A percentile compares a stretch with the other conserved stretches of the same genome.
These are phyloP conservation scores for Cinnamomum micranthum DNA, from an alignment of 164 flowering plant genomes.

Conservation along the genomic window DNA sequence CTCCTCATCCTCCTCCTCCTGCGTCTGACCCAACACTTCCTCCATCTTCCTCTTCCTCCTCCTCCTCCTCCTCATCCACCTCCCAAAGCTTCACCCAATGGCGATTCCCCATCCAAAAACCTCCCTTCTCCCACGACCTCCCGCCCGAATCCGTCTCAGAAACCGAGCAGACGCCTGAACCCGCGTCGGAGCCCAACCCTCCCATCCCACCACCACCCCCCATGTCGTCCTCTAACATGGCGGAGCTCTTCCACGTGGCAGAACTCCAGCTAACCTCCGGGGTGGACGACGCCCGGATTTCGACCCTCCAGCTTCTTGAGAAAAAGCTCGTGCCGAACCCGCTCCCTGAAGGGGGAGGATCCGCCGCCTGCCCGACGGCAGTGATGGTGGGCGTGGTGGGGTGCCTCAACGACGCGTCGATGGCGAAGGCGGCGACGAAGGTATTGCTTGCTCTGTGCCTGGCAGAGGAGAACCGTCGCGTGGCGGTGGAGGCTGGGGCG, in stretches of 20 bases:
- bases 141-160: constrained; percentile 14
- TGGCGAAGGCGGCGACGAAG: constrained; percentile 59
- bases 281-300: constrained; percentile 30
- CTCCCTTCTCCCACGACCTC: constrained; percentile 29
- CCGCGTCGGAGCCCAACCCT: constrained; percentile 5
- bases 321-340: constrained; percentile 60
- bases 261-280: constrained; percentile 53
- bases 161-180: constrained; percentile 5
- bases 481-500: constrained; percentile 66
- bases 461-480: constrained; percentile 62
- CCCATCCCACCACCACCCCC: constrained; percentile 12
- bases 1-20: constrained; percentile 10
- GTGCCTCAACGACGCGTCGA: constrained; percentile 25
- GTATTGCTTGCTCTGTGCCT: constrained; percentile 67
- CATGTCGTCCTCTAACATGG: constrained; percentile 21
- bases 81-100: constrained; percentile 95
- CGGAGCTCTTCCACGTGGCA: constrained; percentile 60
- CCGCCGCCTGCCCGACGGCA: constrained; percentile 45
- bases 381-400: constrained; percentile 50
- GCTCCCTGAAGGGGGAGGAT: constrained; percentile 23
- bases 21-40: constrained; percentile 15
- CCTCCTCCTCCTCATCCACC: constrained; percentile 57
- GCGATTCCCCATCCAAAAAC: constrained; percentile 54
- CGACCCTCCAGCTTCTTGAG: constrained; percentile 57
- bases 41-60: constrained; percentile 11